These are phyloP conservation scores for Alternaria sp. DNA, from an alignment of 2,329 filamentous ascomycete genomes.

Conservation along the genomic window DNA sequence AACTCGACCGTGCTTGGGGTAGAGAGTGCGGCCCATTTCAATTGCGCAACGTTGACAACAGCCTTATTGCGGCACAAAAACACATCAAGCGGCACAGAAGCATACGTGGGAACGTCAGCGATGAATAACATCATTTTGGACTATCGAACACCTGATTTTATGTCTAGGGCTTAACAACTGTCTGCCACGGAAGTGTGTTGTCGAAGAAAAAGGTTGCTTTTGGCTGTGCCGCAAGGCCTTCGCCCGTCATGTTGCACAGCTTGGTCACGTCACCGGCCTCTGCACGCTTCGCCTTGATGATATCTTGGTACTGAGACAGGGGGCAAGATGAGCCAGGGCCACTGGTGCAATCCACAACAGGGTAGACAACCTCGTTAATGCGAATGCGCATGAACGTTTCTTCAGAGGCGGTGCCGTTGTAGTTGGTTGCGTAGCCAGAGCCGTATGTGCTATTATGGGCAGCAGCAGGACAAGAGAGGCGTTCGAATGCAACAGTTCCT, in stretches of 20 bases:
- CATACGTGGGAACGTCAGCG: background rate
- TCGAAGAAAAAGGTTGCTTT: constrained; percentile 38
- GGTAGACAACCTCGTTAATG: constrained; percentile 68
- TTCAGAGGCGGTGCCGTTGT: constrained; percentile 20
- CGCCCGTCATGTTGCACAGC: constrained; percentile 49
- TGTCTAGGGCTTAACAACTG: constrained; percentile 26
- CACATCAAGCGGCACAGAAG: background rate
- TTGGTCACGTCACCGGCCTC: constrained; percentile 59
- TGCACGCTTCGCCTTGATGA: constrained; percentile 54
- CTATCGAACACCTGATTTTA: background rate
- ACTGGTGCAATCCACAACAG: constrained; percentile 60
- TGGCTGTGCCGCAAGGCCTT: constrained; percentile 14
- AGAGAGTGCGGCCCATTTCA: background rate
- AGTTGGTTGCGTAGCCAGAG: background rate
- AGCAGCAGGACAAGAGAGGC: constrained; percentile 58
- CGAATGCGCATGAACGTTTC: constrained; percentile 61
- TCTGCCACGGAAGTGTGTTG: constrained; percentile 29
- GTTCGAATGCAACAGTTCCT: constrained; percentile 70
- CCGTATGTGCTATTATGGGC: constrained; percentile 5
- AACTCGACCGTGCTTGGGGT: background rate
- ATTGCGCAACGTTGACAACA: background rate
- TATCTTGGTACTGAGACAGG: constrained; percentile 37
- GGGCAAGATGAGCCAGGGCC: constrained; percentile 57
- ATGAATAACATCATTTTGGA: background rate
- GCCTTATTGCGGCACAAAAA: background rate